These are phyloP conservation scores for Aschersonia sp. DNA, from an alignment of 2,329 filamentous ascomycete genomes.

Conservation along the genomic window DNA sequence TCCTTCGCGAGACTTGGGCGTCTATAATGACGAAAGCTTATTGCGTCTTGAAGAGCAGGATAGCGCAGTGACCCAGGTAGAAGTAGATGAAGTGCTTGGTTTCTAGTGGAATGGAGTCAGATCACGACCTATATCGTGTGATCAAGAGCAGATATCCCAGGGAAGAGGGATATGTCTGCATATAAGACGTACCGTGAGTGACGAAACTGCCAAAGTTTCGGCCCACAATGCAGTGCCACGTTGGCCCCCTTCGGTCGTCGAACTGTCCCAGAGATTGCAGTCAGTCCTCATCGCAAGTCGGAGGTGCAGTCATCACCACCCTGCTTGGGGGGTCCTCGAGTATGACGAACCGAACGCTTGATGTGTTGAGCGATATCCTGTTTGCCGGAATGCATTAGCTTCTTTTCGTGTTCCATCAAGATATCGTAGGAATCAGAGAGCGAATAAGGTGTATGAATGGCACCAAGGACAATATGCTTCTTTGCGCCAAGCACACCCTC, in stretches of 20 bases:
- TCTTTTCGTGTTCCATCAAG: constrained; percentile 4
- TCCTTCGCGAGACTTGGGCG: too few relatives aligned
- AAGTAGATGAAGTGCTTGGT: constrained; percentile 99
- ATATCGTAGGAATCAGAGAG: too few relatives aligned
- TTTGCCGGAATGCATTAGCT: not conserved
- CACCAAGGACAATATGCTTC: too few relatives aligned
- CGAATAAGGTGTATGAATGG: too few relatives aligned
- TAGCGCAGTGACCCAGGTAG: constrained; percentile 96
- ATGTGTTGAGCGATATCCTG: constrained; percentile 93
- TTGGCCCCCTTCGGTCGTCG: constrained; percentile 90
- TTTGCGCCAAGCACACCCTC: constrained; percentile 2
- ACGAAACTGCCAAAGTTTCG: constrained; percentile 99
- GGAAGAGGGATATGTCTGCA: too few relatives aligned
- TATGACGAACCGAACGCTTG: constrained; percentile 64
- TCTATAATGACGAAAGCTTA: constrained; percentile 19
- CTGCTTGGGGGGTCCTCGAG: not conserved
- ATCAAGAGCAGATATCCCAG: not conserved
- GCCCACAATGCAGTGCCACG: constrained; percentile 98
- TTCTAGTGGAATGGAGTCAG: constrained; percentile 38
- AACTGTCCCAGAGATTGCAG: constrained; percentile 43
- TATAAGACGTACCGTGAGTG: constrained; percentile 61
- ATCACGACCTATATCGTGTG: not conserved
- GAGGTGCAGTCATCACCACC: too few relatives aligned
- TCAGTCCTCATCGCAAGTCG: not conserved
- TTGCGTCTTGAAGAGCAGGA: constrained; percentile 98